A percentile compares a stretch with the other conserved stretches of the same genome.
Evolutionary conservation across 345 rosid species (phyloP).

Genomic region (Carallia brachiata): DNA sequence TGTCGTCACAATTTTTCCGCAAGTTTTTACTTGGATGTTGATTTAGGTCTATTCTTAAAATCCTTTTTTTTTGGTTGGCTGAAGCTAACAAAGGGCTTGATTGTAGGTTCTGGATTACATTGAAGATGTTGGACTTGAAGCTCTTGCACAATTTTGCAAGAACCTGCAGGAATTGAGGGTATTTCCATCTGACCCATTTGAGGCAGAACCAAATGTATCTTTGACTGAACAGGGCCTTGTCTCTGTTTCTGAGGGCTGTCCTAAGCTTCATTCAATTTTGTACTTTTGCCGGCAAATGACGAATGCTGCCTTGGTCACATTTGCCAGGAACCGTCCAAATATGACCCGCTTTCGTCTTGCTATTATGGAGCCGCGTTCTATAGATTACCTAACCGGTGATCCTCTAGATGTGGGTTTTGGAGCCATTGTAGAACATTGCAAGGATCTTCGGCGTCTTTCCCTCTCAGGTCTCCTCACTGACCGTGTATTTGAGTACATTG

Average conservation of each 20-base stretch:
- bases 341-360: constrained; percentile 86
- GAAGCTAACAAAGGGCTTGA: constrained; percentile 22
- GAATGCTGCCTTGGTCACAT: constrained; percentile 68
- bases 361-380: constrained; percentile 70
- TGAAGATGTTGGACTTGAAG: constrained; percentile 84
- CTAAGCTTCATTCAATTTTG: constrained; percentile 74
- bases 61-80: constrained; percentile 5
- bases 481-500: constrained; percentile 75
- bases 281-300: constrained; percentile 84
- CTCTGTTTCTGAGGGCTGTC: constrained; percentile 71
- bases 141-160: constrained; percentile 68
- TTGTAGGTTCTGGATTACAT: constrained; percentile 83
- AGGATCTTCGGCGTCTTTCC: constrained; percentile 77
- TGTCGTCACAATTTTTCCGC: neutral
- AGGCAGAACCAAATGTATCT: constrained; percentile 50
- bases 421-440: constrained; percentile 82
- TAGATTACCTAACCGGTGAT: constrained; percentile 70
- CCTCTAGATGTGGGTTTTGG: constrained; percentile 94
- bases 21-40: neutral
- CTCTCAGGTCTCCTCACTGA: constrained; percentile 90
- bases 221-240: constrained; percentile 88
- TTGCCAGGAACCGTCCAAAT: constrained; percentile 72
- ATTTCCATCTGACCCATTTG: constrained; percentile 86
- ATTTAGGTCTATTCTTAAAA: neutral
- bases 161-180: constrained; percentile 83